Percentiles rank a stretch among this genome's conserved stretches.
phyloP scores from a whole-genome alignment of 108 stramenopile species.

The Pelagomonas calceolata region DNA sequence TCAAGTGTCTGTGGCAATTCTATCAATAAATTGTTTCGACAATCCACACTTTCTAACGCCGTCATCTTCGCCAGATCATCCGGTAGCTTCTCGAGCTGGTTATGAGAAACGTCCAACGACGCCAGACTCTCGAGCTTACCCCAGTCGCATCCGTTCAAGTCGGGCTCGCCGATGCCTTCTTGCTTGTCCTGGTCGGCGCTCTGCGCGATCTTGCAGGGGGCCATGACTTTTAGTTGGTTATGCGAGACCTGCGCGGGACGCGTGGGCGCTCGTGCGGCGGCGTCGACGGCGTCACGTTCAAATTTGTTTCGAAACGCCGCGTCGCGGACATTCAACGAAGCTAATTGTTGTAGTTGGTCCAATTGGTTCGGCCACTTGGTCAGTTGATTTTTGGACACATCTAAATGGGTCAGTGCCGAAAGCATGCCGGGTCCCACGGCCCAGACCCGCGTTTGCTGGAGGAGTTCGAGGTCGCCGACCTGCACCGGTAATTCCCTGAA shows the following conservation, averaged over 20 bases:
- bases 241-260: too few species aligned
- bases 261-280: not conserved
- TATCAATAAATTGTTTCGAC: not conserved
- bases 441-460: constrained; percentile 12
- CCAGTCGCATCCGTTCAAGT: not conserved
- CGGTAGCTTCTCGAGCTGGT: not conserved
- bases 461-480: constrained; percentile 7
- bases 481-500: not conserved
- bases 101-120: constrained; percentile 1
- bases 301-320: not conserved
- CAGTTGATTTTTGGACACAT: not conserved
- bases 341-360: not conserved
- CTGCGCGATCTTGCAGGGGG: not conserved
- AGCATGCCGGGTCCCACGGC: constrained; percentile 10
- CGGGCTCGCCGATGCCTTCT: not conserved
- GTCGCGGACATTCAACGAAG: not conserved
- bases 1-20: not conserved
- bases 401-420: not conserved
- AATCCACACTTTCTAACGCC: not conserved
- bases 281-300: too few species aligned
- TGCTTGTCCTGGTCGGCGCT: not conserved
- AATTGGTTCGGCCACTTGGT: constrained; percentile 11
- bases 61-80: constrained; percentile 5
- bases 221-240: not conserved
- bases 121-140: not conserved